A percentile compares a stretch with the other conserved stretches of the same genome.
Evolutionary conservation across 2,329 filamentous ascomycete species (phyloP).

Genomic region (Paecilomyces sp.): DNA sequence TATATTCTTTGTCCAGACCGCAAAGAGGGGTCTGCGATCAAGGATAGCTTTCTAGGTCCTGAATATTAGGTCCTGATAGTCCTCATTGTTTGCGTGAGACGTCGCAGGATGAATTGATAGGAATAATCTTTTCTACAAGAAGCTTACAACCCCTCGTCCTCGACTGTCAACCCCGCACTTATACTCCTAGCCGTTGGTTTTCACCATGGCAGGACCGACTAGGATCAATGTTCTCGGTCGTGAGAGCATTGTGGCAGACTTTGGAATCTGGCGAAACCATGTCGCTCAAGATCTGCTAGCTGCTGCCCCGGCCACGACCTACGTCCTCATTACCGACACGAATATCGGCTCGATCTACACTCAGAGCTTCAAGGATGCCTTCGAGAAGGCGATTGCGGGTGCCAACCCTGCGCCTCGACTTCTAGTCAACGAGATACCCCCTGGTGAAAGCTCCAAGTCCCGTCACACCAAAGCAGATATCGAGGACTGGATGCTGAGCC

Average conservation of each 20-base stretch:
- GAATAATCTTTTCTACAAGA: not conserved
- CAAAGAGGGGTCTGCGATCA: not conserved
- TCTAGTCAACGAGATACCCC: constrained; percentile 77
- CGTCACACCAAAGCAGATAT: constrained; percentile 90
- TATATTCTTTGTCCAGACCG: not conserved
- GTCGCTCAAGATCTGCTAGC: constrained; percentile 73
- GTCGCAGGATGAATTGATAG: constrained; percentile 8
- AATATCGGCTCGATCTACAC: constrained; percentile 79
- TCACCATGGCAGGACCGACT: constrained; percentile 39
- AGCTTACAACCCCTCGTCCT: not conserved
- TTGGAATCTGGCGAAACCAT: constrained; percentile 79
- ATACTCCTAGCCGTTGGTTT: constrained; percentile 4
- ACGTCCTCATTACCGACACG: constrained; percentile 93
- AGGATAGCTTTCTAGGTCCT: not conserved
- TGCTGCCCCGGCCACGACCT: constrained; percentile 77
- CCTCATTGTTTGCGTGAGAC: constrained; percentile 5
- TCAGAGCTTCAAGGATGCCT: constrained; percentile 63
- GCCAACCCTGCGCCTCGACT: constrained; percentile 55
- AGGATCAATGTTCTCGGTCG: constrained; percentile 78
- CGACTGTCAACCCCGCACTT: not conserved
- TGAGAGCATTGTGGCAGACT: constrained; percentile 85
- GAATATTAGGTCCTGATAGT: not conserved
- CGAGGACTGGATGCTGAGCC: constrained; percentile 91
- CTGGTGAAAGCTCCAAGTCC: constrained; percentile 89
- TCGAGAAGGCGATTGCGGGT: constrained; percentile 45